phyloP scores from a whole-genome alignment of 2,329 filamentous ascomycete genomes.

The Talaromyces sp. region DNA sequence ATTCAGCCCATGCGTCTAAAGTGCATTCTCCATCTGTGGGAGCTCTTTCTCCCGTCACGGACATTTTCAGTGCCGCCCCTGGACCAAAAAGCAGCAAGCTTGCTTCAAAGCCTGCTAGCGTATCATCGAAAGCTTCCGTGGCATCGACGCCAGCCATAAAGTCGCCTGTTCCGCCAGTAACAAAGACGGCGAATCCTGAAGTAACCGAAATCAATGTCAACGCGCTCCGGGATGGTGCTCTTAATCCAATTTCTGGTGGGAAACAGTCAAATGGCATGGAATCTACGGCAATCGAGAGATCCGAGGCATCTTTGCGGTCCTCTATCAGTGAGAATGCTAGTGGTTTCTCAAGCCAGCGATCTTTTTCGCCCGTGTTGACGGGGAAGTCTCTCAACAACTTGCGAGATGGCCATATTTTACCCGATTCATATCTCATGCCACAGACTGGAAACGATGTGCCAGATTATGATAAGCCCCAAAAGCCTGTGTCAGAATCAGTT shows the following conservation, averaged over 20 bases:
- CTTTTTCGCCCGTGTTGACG: slow-evolving; percentile 31
- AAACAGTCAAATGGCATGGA: slow-evolving; percentile 25
- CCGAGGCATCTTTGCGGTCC: slow-evolving; percentile 24
- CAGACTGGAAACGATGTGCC: slow-evolving; percentile 15
- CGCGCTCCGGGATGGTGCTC: slow-evolving; percentile 26
- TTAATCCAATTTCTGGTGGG: slow-evolving; percentile 26
- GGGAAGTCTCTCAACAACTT: slow-evolving; percentile 24
- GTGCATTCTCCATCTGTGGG: slow-evolving; percentile 32
- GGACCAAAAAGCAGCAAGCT: slow-evolving; percentile 31
- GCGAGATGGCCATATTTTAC: slow-evolving; percentile 19
- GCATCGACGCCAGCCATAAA: slow-evolving; percentile 33
- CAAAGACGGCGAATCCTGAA: slow-evolving; percentile 41
- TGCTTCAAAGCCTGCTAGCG: slow-evolving; percentile 38
- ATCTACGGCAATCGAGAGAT: slow-evolving; percentile 27
- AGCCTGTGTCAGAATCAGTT: slow-evolving; percentile 13
- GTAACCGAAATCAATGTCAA: slow-evolving; percentile 44
- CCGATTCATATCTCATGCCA: slow-evolving; percentile 19
- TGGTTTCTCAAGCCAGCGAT: slow-evolving; percentile 22
- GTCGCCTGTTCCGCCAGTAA: slow-evolving; percentile 32
- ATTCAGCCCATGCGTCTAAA: slow-evolving; percentile 33
- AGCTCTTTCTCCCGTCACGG: slow-evolving; percentile 26
- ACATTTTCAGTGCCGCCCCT: slow-evolving; percentile 19
- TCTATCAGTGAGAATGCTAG: slow-evolving; percentile 28
- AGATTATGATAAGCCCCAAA: slow-evolving; percentile 21
- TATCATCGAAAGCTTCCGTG: slow-evolving; percentile 39